phyloP scores from a whole-genome alignment of 306 rosid genomes.

The Dalbergia oliveri region DNA sequence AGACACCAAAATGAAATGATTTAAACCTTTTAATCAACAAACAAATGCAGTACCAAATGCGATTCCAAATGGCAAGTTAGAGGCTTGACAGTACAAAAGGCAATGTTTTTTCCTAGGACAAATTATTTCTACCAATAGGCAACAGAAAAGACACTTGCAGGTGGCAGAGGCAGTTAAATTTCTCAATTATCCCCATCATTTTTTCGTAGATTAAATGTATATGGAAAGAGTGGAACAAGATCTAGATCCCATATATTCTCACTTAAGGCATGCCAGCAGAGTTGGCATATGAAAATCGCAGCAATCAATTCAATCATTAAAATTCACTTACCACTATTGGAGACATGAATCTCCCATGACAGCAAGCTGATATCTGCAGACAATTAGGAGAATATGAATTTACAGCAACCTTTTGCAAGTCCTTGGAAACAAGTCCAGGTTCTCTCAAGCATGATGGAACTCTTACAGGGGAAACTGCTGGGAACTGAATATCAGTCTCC shows the following conservation, averaged over 20 bases:
- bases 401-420: constrained; percentile 34
- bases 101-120: neutral
- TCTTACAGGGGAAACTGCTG: constrained; percentile 42
- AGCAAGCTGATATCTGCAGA: constrained; percentile 42
- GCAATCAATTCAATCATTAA: constrained; percentile 1
- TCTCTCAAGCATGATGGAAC: constrained; percentile 45
- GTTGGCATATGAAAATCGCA: constrained; percentile 18
- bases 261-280: constrained; percentile 22
- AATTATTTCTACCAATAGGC: neutral
- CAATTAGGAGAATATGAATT: constrained; percentile 41
- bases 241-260: neutral
- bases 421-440: constrained; percentile 43
- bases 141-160: neutral
- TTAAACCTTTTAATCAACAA: neutral
- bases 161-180: constrained; percentile 13
- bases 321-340: constrained; percentile 64
- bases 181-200: neutral
- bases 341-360: constrained; percentile 50
- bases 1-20: neutral
- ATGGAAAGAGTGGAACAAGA: neutral
- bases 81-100: constrained; percentile 15
- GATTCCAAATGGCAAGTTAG: neutral
- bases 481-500: constrained; percentile 44
- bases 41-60: neutral
- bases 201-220: neutral